Evolutionary conservation across 257 asterid genomes (phyloP).

Genomic region (Henckelia pumila): DNA sequence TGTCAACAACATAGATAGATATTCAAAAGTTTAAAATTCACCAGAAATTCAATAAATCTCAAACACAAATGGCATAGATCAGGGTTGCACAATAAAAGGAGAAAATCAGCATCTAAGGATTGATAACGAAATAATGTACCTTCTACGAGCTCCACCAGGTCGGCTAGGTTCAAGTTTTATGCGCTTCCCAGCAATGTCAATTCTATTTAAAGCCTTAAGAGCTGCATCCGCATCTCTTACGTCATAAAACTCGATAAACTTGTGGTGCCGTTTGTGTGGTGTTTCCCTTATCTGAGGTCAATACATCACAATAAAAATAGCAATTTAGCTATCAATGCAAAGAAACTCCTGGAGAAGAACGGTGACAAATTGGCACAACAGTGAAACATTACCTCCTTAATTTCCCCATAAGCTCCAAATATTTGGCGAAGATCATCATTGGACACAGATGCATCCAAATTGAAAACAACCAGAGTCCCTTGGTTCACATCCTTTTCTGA

Average conservation of each 20-base stretch:
- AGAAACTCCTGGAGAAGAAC: constrained; percentile 5
- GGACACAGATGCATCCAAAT: constrained; percentile 93
- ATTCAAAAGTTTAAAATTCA: constrained; percentile 1
- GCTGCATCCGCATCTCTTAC: constrained; percentile 98
- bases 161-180: constrained; percentile 96
- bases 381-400: constrained; percentile 72
- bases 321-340: constrained; percentile 15
- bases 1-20: constrained; percentile 23
- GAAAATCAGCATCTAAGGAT: neutral
- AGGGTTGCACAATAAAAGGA: neutral
- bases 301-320: constrained; percentile 24
- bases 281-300: constrained; percentile 83
- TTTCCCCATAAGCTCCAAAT: constrained; percentile 66
- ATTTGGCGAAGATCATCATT: constrained; percentile 67
- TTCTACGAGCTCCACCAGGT: constrained; percentile 95
- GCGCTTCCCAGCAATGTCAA: constrained; percentile 91
- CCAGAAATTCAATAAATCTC: neutral
- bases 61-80: neutral
- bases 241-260: constrained; percentile 92
- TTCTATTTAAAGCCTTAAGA: constrained; percentile 79
- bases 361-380: constrained; percentile 22
- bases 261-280: constrained; percentile 90
- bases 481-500: constrained; percentile 94
- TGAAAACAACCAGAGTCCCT: constrained; percentile 94
- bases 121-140: constrained; percentile 36